Evolutionary conservation across 2,329 filamentous ascomycete genomes (phyloP).

Genomic region (Phaeosphaeria sp.): DNA sequence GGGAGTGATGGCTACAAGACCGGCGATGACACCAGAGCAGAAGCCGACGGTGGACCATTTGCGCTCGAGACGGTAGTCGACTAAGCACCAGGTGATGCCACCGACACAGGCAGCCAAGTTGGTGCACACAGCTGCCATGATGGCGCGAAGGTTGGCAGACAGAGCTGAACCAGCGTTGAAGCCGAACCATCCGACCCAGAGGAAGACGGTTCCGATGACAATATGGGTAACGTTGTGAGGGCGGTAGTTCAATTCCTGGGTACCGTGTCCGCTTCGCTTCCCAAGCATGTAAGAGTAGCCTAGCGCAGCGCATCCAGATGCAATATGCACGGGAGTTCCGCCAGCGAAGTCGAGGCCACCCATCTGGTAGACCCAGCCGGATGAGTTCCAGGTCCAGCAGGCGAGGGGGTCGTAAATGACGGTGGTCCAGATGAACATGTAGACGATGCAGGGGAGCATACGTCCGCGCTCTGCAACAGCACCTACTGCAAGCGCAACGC

Average conservation of each 20-base stretch:
- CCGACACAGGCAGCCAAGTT: slow-evolving; percentile 85
- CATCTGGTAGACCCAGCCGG: slow-evolving; percentile 79
- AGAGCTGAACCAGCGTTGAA: slow-evolving; percentile 90
- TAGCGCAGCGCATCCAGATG: slow-evolving; percentile 81
- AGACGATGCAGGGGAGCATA: slow-evolving; percentile 86
- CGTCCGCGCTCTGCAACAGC: slow-evolving; percentile 86
- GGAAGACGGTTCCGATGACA: slow-evolving; percentile 89
- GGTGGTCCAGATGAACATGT: slow-evolving; percentile 93
- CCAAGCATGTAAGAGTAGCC: slow-evolving; percentile 93
- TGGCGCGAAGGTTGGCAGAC: slow-evolving; percentile 79
- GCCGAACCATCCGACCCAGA: slow-evolving; percentile 95
- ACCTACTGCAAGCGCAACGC: slow-evolving; percentile 82
- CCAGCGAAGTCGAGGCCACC: slow-evolving; percentile 89
- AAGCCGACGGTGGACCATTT: slow-evolving; percentile 96
- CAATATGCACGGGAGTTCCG: slow-evolving; percentile 88
- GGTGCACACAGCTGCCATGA: slow-evolving; percentile 87
- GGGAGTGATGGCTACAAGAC: slow-evolving; percentile 86
- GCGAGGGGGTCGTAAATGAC: slow-evolving; percentile 91
- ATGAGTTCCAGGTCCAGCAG: slow-evolving; percentile 92
- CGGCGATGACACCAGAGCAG: slow-evolving; percentile 88
- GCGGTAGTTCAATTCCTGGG: slow-evolving; percentile 87
- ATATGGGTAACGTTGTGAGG: slow-evolving; percentile 94
- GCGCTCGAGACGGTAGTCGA: slow-evolving; percentile 86
- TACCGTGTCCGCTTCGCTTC: slow-evolving; percentile 83
- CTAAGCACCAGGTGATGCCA: slow-evolving; percentile 86